Percentiles rank a stretch among this genome's conserved stretches.
These are phyloP conservation scores for Ceratocystis albifundus DNA, from an alignment of 2,329 filamentous ascomycete genomes.

Conservation along the genomic window DNA sequence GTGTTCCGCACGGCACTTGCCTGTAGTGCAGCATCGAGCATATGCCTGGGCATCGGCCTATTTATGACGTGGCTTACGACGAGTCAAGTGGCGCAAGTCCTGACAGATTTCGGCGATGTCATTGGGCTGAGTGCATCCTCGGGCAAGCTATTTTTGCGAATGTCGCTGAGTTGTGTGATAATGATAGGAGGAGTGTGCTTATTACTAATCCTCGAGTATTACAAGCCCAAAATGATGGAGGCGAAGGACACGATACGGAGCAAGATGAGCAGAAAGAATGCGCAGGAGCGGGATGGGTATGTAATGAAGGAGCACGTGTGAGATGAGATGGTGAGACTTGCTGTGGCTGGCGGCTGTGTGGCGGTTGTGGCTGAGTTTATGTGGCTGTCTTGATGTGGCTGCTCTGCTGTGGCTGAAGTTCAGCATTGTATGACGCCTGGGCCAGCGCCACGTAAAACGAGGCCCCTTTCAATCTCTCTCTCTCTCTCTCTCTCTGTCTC, in stretches of 20 bases:
- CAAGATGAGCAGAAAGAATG: conserved; percentile 27
- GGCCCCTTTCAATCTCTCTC: too few relatives aligned
- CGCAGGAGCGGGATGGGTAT: conserved; percentile 24
- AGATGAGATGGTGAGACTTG: background rate
- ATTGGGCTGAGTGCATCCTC: conserved; percentile 36
- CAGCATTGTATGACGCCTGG: too few relatives aligned
- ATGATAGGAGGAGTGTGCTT: conserved; percentile 30
- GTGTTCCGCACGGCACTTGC: conserved; percentile 30
- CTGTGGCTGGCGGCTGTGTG: background rate
- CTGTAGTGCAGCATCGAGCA: conserved; percentile 31
- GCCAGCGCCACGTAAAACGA: too few relatives aligned
- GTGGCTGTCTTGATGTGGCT: too few relatives aligned
- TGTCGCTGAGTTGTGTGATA: conserved; percentile 39
- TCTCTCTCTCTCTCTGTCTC: background rate
- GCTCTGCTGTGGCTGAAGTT: too few relatives aligned
- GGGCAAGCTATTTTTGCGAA: conserved; percentile 36
- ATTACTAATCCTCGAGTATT: conserved; percentile 28
- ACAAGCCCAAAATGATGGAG: conserved; percentile 19
- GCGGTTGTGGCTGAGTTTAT: too few relatives aligned
- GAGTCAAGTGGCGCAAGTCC: conserved; percentile 33
- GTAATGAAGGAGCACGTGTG: background rate
- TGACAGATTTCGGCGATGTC: conserved; percentile 36
- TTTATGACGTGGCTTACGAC: conserved; percentile 35
- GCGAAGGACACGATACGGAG: conserved; percentile 27
- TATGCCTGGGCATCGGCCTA: conserved; percentile 34